Conservation (phyloP, 2,329 filamentous ascomycete genomes). For the Alternaria brassicicola region DNA sequence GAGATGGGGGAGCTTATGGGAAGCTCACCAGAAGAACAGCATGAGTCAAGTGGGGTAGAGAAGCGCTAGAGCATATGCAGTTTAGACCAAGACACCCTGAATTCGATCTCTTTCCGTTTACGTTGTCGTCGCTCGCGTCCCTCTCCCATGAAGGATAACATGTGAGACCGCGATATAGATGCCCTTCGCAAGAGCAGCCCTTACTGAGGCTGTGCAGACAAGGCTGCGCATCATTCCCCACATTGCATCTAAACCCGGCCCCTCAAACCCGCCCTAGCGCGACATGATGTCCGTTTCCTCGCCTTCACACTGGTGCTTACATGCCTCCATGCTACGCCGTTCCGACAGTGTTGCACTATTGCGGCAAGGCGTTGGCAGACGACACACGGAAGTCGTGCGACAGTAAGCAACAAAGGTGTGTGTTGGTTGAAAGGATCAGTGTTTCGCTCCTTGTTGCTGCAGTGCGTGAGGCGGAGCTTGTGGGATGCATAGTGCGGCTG, state of each 20-base stretch:
- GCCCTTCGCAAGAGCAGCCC: neutral
- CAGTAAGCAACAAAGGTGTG: slow-evolving; percentile 14
- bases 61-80: neutral
- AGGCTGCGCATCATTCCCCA: slow-evolving; percentile 1
- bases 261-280: slow-evolving; percentile 6
- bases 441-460: slow-evolving; percentile 4
- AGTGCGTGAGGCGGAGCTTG: slow-evolving; percentile 18
- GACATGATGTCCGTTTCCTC: neutral
- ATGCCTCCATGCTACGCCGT: neutral
- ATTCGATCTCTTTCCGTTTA: neutral
- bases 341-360: slow-evolving; percentile 7
- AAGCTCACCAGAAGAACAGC: neutral
- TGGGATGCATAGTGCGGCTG: slow-evolving; percentile 10
- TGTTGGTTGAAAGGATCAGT: slow-evolving; percentile 8
- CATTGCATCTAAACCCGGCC: slow-evolving; percentile 1
- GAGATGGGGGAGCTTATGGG: neutral
- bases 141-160: neutral
- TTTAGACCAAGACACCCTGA: neutral
- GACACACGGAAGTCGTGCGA: slow-evolving; percentile 2
- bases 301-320: slow-evolving; percentile 1
- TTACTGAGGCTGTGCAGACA: slow-evolving; percentile 12
- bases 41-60: neutral
- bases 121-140: neutral
- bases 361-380: neutral
- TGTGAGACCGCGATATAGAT: neutral